Evolutionary conservation across 208 protist genomes (phyloP).

Genomic region (Blastocrithidia nonstop): DNA sequence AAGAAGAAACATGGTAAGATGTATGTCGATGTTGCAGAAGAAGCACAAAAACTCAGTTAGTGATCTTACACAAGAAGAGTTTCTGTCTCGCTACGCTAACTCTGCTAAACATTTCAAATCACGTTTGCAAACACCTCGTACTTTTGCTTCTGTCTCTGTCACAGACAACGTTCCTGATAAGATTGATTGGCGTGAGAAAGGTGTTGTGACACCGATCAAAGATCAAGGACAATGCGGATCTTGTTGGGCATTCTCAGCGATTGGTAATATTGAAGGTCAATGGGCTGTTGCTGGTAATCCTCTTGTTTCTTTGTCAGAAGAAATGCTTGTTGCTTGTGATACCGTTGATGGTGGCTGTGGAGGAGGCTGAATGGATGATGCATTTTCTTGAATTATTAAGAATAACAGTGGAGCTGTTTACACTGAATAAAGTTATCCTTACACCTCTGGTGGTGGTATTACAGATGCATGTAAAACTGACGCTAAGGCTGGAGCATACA

Average conservation of each 20-base stretch:
- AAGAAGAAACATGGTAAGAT: conserved; percentile 45
- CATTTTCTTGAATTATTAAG: conserved; percentile 64
- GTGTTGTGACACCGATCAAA: conserved; percentile 88
- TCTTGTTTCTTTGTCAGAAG: conserved; percentile 82
- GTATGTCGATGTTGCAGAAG: conserved; percentile 33
- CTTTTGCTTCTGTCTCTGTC: not conserved
- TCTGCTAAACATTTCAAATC: conserved; percentile 4
- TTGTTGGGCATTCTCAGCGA: conserved; percentile 94
- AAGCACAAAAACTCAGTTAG: conserved; percentile 21
- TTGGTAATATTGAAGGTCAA: conserved; percentile 81
- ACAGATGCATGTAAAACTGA: not conserved
- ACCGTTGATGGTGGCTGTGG: conserved; percentile 71
- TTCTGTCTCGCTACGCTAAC: conserved; percentile 20
- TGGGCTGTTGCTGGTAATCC: conserved; percentile 26
- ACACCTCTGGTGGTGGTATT: conserved; percentile 42
- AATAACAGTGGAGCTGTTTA: conserved; percentile 41
- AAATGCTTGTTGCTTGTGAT: conserved; percentile 91
- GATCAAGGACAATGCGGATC: conserved; percentile 91
- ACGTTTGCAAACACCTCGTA: not conserved
- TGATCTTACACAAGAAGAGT: conserved; percentile 36
- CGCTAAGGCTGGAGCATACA: conserved; percentile 24
- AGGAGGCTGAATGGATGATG: conserved; percentile 84
- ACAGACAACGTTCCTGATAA: not conserved
- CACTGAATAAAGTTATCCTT: conserved; percentile 79
- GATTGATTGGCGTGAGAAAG: conserved; percentile 75